Percentiles rank a stretch among this genome's conserved stretches.
Conservation (phyloP, 164 flowering plant genomes). For the Hamamelis virginiana region DNA sequence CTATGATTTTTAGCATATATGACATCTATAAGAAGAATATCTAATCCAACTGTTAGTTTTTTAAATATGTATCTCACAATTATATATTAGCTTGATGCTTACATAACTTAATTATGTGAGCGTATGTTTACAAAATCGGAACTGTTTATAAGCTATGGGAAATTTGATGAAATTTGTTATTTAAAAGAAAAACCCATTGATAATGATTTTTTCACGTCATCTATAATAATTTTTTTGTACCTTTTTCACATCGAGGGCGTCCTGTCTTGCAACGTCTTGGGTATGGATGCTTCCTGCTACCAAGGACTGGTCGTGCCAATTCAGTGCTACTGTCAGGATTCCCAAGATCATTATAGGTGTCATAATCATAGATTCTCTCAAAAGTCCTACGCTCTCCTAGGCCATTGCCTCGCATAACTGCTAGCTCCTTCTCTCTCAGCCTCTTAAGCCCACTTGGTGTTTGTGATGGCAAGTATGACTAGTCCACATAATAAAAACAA, state of each 20-base stretch:
- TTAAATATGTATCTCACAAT: too few relatives aligned
- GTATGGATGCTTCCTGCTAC: constrained; percentile 52
- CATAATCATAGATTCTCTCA: constrained; percentile 68
- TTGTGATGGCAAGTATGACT: constrained; percentile 66
- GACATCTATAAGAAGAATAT: too few relatives aligned
- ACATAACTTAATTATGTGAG: too few relatives aligned
- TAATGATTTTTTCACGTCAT: too few relatives aligned
- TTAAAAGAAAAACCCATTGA: too few relatives aligned
- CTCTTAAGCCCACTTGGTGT: constrained; percentile 54
- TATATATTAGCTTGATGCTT: too few relatives aligned
- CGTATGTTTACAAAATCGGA: too few relatives aligned
- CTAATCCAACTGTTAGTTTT: too few relatives aligned
- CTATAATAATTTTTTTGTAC: too few relatives aligned
- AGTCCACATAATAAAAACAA: constrained; percentile 1
- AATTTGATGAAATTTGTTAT: too few relatives aligned
- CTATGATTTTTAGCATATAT: too few relatives aligned
- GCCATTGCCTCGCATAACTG: constrained; percentile 40
- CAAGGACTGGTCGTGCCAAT: constrained; percentile 48
- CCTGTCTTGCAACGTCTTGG: constrained; percentile 77
- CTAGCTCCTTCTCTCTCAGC: constrained; percentile 46
- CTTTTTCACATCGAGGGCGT: constrained; percentile 36
- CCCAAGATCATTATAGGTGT: constrained; percentile 62
- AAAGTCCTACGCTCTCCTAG: constrained; percentile 35
- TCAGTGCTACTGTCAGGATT: constrained; percentile 41
- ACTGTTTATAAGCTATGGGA: too few relatives aligned